phyloP scores from a whole-genome alignment of 176 grass and related monocot genomes.

The barley (Hordeum vulgare) region MorexV3_pseudomolecules_assembly NC_058522.1:16583593-16584092 shows the following conservation, averaged over 20 bases:
- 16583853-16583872: slow-evolving; percentile 66
- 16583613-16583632: slow-evolving; percentile 25
- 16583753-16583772: not conserved
- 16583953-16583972: not conserved
- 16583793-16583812: not conserved
- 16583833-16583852: not conserved
- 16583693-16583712: slow-evolving; percentile 62
- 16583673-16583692: slow-evolving; percentile 63
- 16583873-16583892: slow-evolving; percentile 49
- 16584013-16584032: not conserved
- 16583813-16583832: not conserved
- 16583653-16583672: slow-evolving; percentile 75
- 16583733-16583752: slow-evolving; percentile 20
- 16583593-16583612: not conserved
- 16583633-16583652: slow-evolving; percentile 56
- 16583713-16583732: slow-evolving; percentile 58
- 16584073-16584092: not conserved
- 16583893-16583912: slow-evolving; percentile 80
- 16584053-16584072: not conserved
- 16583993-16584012: not conserved
- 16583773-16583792: not conserved
- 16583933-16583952: not conserved
- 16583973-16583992: not conserved
- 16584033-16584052: not conserved
- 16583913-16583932: slow-evolving; percentile 65